Conservation (phyloP, 2,329 filamentous ascomycete genomes). For the Cadophora malorum region DNA sequence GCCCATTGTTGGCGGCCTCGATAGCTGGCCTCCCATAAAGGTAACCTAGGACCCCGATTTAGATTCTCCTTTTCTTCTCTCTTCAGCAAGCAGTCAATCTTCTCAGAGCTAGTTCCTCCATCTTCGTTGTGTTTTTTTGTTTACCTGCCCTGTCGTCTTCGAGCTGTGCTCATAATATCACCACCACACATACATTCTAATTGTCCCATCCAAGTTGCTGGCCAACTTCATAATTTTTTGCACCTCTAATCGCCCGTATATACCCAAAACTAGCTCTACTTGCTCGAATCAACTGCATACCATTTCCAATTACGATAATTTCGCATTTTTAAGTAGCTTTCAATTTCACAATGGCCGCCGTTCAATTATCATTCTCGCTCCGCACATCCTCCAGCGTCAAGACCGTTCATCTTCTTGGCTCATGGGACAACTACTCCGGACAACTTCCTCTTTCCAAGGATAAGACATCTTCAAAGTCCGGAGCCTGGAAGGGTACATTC, state of each 20-base stretch:
- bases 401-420: constrained; percentile 95
- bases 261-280: constrained; percentile 46
- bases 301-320: constrained; percentile 43
- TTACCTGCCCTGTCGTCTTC: constrained; percentile 48
- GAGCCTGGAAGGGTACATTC: constrained; percentile 95
- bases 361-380: constrained; percentile 95
- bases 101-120: constrained; percentile 55
- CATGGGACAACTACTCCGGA: constrained; percentile 96
- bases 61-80: constrained; percentile 44
- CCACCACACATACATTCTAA: constrained; percentile 44
- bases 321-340: constrained; percentile 44
- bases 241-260: constrained; percentile 55
- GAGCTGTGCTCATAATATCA: constrained; percentile 62
- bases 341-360: constrained; percentile 76
- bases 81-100: constrained; percentile 71
- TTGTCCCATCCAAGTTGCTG: constrained; percentile 52
- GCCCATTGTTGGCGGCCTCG: constrained; percentile 15
- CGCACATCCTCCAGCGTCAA: constrained; percentile 96
- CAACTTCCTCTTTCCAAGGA: constrained; percentile 96
- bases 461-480: constrained; percentile 79
- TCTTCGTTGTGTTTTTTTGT: constrained; percentile 56
- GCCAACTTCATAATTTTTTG: constrained; percentile 60
- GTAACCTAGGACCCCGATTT: constrained; percentile 35
- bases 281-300: constrained; percentile 47
- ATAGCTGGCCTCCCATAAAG: constrained; percentile 42